Base-by-base conservation (phyloP, 345 rosid genomes). In the Pseudoturritis turrita region DNA sequence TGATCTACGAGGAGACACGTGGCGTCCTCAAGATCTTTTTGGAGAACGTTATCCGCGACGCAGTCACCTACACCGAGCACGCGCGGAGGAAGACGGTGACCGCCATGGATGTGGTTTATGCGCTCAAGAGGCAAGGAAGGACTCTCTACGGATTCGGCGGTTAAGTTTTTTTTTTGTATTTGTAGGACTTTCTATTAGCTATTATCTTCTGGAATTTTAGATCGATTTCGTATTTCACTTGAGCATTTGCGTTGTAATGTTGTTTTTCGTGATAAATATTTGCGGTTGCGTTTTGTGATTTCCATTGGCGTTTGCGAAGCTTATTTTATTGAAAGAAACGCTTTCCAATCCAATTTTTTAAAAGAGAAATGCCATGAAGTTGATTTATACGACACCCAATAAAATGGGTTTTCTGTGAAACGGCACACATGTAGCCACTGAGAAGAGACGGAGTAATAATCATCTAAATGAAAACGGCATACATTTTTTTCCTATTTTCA, bases 1-100 rank as follows among this genome's bases (percentile, higher is more conserved):
- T 84, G 65, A 84, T 84, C 75, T 84, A 84, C 10, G 87, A 84
- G 12, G 87, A 84, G 72, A 84, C 87, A 0, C 77, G 87, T 22
- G 87, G 85, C 2, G 85, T 84, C 0, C 77, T 84, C 28, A 84
- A 84, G 83, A 84, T 84, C 62, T 84, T 81, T n/a, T 54, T 84
- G 47, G 85, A 84, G 77, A 84, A 84, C 29, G 85, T 84, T 5
- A 84, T 84, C 4, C 70, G 70, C 33, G 70, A 65, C 7, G 70
- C 70, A 0, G 60, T 67, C 5, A 67, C 72, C 25, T 67, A 67
- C 62, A 67, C 72, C 0, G 72, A 67, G 61, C 72, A 67, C 36
- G 72, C 72, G 0, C 1, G 72, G 51, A 67, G 72, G 49, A 67
- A 67, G 37, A 67, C 72, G 25, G 72, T 67, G 22, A 67, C 72